Conservation (phyloP, 2,329 filamentous ascomycete species). For the Trichoderma harzianum region DNA sequence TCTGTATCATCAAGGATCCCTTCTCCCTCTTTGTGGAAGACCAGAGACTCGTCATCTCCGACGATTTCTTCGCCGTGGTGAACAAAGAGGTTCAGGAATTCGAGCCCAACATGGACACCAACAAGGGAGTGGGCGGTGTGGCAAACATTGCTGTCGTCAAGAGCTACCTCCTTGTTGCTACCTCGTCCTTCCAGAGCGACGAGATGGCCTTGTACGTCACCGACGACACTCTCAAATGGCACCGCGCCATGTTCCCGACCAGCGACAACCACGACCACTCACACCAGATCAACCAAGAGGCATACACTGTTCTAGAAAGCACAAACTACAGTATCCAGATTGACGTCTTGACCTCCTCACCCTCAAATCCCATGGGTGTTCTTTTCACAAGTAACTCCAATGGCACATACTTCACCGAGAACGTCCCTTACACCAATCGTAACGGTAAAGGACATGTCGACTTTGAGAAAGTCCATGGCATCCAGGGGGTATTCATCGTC, state of each 20-base stretch:
- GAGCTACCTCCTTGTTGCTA: conserved; percentile 80
- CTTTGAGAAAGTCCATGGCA: conserved; percentile 88
- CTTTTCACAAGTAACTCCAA: conserved; percentile 97
- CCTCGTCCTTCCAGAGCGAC: conserved; percentile 72
- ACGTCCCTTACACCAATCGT: conserved; percentile 89
- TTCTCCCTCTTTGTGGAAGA: conserved; percentile 69
- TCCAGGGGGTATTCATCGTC: conserved; percentile 88
- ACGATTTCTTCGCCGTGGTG: conserved; percentile 69
- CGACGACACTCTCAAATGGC: conserved; percentile 80
- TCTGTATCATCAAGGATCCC: conserved; percentile 76
- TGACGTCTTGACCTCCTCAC: conserved; percentile 73
- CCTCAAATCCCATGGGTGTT: conserved; percentile 72
- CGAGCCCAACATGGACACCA: conserved; percentile 74
- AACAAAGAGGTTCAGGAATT: conserved; percentile 54
- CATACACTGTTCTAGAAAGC: conserved; percentile 91
- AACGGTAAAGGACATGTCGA: conserved; percentile 74
- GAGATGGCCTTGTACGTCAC: conserved; percentile 92
- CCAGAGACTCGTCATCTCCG: conserved; percentile 75
- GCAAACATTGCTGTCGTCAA: conserved; percentile 81
- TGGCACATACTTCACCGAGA: conserved; percentile 91
- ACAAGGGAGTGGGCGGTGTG: conserved; percentile 72
- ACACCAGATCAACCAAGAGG: conserved; percentile 66
- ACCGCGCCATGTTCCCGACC: conserved; percentile 82
- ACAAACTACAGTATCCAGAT: conserved; percentile 98
- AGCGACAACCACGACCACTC: conserved; percentile 74